Conservation (phyloP, 75 land plant species). For the Picea glauca region DNA sequence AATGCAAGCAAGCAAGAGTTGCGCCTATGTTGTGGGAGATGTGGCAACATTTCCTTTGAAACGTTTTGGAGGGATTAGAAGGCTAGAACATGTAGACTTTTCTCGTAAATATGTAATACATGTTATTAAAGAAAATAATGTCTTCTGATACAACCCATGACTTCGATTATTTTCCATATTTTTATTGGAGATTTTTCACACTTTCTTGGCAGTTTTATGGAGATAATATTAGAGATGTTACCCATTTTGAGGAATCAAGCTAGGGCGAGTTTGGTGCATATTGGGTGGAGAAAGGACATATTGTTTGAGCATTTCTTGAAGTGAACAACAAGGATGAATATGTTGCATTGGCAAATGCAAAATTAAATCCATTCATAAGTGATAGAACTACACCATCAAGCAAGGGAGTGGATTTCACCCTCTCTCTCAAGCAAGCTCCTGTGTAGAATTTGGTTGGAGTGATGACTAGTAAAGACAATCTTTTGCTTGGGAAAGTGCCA, state of each 20-base stretch:
- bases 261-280: conserved; percentile 74
- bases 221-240: conserved; percentile 68
- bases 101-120: conserved; percentile 78
- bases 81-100: conserved; percentile 91
- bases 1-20: conserved; percentile 73
- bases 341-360: conserved; percentile 56
- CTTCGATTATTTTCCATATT: conserved; percentile 81
- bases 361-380: conserved; percentile 43
- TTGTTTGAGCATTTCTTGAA: conserved; percentile 85
- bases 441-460: conserved; percentile 1
- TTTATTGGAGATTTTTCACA: conserved; percentile 83
- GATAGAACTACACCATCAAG: conserved; percentile 46
- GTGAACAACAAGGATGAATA: conserved; percentile 83
- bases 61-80: conserved; percentile 54
- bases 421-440: conserved; percentile 12
- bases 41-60: conserved; percentile 86
- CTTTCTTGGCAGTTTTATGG: conserved; percentile 98
- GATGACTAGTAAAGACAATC: conserved; percentile 1
- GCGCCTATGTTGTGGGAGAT: conserved; percentile 90
- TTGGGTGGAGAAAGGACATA: conserved; percentile 66
- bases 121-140: conserved; percentile 81
- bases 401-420: conserved; percentile 56
- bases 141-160: conserved; percentile 48
- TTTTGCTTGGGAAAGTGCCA: conserved; percentile 29
- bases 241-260: conserved; percentile 59